Evolutionary conservation across 2,329 filamentous ascomycete genomes (phyloP), one percentile per base, ranked within the genome.

Genomic region (Monosporascus cannonballus): DNA sequence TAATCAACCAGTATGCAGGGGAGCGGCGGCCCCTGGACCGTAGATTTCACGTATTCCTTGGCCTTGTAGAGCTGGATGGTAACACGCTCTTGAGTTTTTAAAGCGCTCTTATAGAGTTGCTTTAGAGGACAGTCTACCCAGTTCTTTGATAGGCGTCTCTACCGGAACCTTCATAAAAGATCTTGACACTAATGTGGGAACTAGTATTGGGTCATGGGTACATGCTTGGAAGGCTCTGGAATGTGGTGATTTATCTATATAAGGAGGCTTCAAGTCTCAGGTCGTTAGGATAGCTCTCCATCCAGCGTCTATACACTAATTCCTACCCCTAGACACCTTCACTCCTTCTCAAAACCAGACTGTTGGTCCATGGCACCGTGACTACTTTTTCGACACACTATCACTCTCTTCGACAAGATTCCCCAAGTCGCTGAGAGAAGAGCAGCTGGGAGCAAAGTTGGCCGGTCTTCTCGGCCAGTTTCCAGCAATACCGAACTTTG

Each of bases 41-140:
- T 64, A 4, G 69, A 66, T 64, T 76, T 75, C 9, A 61, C 60
- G 25, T 54, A 54, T 58, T 77, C 73, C 58, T 74, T 75, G 65
- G 73, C 58, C 66, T 75, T 76, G 71, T 68, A 77, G 20, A 76
- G 63, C 54, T 70, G 73, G 65, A 78, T 73, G 53, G 75, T 73
- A 15, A 71, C 3, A 2, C 20, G 20, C 20, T 22, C 20, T 22
- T 22, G 20, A 22, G 20, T 22, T 68, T 64, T 64, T 47, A 65
- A 61, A 3, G 61, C 65, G 24, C 64, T 64, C 52, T 73, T 74
- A 61, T 68, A 73, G 51, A 73, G 60, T 62, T 74, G 70, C 54
- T 68, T 70, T 37, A 73, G 73, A 3, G 74, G 73, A 49, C 69
- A 70, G n/a, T 71, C 67, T 34, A 70, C 68, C 72, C 72, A 75